phyloP scores from a whole-genome alignment of 2,329 filamentous ascomycete genomes.

The Sphaerulina populicola region DNA sequence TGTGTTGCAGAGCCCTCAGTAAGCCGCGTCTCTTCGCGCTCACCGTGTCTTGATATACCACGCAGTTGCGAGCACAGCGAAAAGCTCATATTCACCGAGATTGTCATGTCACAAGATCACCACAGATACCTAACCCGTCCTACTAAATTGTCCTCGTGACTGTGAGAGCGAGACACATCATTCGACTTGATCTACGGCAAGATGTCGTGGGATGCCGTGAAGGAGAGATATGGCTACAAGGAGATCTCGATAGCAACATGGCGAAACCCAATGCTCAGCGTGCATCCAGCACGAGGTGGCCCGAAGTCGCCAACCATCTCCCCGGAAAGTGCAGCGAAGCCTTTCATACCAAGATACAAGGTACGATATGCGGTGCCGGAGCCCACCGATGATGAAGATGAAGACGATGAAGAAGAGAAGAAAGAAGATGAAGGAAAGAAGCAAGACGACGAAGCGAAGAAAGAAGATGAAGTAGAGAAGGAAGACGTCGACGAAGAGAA shows the following conservation, averaged over 20 bases:
- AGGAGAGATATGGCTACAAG: slow-evolving; percentile 22
- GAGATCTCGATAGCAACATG: slow-evolving; percentile 24
- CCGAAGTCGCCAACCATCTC: slow-evolving; percentile 19
- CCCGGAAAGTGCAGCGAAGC: slow-evolving; percentile 19
- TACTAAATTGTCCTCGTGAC: not conserved
- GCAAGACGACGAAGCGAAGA: not conserved
- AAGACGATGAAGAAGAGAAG: slow-evolving; percentile 11
- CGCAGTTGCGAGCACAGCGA: slow-evolving; percentile 10
- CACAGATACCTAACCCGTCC: not conserved
- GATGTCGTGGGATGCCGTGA: slow-evolving; percentile 20
- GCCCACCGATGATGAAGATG: slow-evolving; percentile 25
- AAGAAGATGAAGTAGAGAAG: not conserved
- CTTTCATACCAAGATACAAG: slow-evolving; percentile 23
- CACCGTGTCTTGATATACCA: slow-evolving; percentile 10
- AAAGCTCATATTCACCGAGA: not conserved
- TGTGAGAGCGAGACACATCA: not conserved
- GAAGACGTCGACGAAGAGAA: slow-evolving; percentile 5
- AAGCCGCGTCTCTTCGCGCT: slow-evolving; percentile 1
- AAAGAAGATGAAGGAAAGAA: not conserved
- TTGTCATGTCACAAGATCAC: slow-evolving; percentile 13
- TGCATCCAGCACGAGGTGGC: slow-evolving; percentile 24
- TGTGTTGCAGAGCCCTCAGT: not conserved
- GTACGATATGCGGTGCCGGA: slow-evolving; percentile 21
- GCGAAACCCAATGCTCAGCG: slow-evolving; percentile 23
- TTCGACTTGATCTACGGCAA: not conserved